These are phyloP conservation scores for Paulownia fortunei DNA, from an alignment of 257 asterid species.

Conservation along the genomic window DNA sequence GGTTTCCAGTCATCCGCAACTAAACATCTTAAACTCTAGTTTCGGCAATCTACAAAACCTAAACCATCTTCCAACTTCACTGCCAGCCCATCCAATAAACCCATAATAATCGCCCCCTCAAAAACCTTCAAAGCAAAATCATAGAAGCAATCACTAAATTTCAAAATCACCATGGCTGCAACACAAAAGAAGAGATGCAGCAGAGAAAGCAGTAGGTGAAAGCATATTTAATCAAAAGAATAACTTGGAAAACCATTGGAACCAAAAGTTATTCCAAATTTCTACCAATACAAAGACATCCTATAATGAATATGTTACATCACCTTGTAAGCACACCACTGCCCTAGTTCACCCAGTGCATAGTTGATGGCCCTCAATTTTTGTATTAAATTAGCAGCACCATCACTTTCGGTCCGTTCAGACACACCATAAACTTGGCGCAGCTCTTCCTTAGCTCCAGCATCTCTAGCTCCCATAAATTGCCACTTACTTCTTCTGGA, in stretches of 20 bases:
- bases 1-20: neutral
- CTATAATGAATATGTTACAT: slow-evolving; percentile 1
- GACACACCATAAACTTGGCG: slow-evolving; percentile 98
- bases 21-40: slow-evolving; percentile 16
- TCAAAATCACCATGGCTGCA: slow-evolving; percentile 10
- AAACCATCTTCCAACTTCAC: slow-evolving; percentile 20
- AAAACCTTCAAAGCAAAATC: neutral
- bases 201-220: slow-evolving; percentile 12
- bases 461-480: slow-evolving; percentile 99
- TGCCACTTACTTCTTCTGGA: slow-evolving; percentile 98
- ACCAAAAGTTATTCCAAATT: slow-evolving; percentile 3
- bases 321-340: slow-evolving; percentile 99
- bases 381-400: slow-evolving; percentile 96
- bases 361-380: slow-evolving; percentile 96
- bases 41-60: slow-evolving; percentile 16
- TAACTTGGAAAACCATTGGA: neutral
- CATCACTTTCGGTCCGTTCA: slow-evolving; percentile 98
- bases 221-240: neutral
- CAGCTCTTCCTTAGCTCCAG: slow-evolving; percentile 93
- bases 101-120: neutral
- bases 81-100: slow-evolving; percentile 15
- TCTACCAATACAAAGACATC: neutral
- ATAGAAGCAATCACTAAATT: neutral
- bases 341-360: slow-evolving; percentile 98
- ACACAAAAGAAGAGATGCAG: slow-evolving; percentile 1